phyloP scores from a whole-genome alignment of 2,329 filamentous ascomycete species.

The Sphaerulina populicola region DNA sequence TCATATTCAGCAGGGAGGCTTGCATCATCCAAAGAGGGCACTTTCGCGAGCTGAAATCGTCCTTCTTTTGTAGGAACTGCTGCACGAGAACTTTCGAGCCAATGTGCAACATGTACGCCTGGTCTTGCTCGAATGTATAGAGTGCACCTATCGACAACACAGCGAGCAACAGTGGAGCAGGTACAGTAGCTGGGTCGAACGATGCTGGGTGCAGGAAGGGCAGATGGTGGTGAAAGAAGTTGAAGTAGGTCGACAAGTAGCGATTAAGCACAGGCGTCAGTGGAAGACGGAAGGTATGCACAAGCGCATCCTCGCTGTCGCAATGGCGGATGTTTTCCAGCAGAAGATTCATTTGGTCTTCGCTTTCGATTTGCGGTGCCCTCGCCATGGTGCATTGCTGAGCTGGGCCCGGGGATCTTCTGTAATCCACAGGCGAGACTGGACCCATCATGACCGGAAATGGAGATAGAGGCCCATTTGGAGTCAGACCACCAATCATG shows the following conservation, averaged over 20 bases:
- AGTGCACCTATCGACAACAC: slow-evolving; percentile 91
- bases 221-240: slow-evolving; percentile 90
- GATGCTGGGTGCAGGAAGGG: slow-evolving; percentile 91
- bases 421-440: slow-evolving; percentile 60
- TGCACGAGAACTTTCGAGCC: slow-evolving; percentile 96
- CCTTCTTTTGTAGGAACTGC: slow-evolving; percentile 94
- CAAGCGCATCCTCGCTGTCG: slow-evolving; percentile 72
- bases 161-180: slow-evolving; percentile 75
- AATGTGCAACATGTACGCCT: slow-evolving; percentile 94
- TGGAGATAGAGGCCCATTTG: slow-evolving; percentile 65
- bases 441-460: slow-evolving; percentile 60
- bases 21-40: slow-evolving; percentile 99
- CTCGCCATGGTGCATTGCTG: slow-evolving; percentile 57
- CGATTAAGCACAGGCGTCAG: slow-evolving; percentile 73
- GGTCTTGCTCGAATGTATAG: slow-evolving; percentile 94
- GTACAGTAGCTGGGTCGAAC: slow-evolving; percentile 70
- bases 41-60: slow-evolving; percentile 96
- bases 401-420: slow-evolving; percentile 60
- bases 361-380: slow-evolving; percentile 71
- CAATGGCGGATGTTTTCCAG: slow-evolving; percentile 75
- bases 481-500: slow-evolving; percentile 59
- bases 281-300: slow-evolving; percentile 84
- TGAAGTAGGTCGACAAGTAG: slow-evolving; percentile 92
- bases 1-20: slow-evolving; percentile 92
- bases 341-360: slow-evolving; percentile 77